Base-by-base conservation (phyloP, 306 rosid species). In the Luffa acutangula region DNA sequence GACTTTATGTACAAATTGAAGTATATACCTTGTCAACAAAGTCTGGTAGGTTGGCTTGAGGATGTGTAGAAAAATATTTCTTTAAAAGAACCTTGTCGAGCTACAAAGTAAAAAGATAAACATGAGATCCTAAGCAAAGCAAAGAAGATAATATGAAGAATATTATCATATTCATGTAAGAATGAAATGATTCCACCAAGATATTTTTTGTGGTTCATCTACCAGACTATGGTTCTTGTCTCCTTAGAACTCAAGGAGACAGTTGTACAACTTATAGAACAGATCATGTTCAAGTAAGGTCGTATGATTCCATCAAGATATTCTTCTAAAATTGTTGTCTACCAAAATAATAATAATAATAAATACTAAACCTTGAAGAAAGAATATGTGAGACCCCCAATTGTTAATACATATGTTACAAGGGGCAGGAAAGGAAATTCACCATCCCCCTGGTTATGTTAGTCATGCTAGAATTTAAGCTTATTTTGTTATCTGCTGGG, bases 1-100 rank as follows among this genome's bases (percentile, higher is more conserved):
- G 9, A 78, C 17, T 20, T 31, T 62, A 8, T 18, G 34, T 21
- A 4, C 34, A 31, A 45, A 63, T 64, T 18, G 45, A 36, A 65
- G 45, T 25, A 25, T 20, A 80, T 92, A 95, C 97, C 97, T 93
- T 91, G 69, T 95, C 99, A 59, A 86, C 82, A 87, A 93, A 95
- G 83, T 88, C 89, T 54, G 99, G 97, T 83, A 91, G 88, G 87
- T 91, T 76, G 60, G 84, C 87, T 33, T 69, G 76, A 64, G 62
- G 97, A 88, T 95, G 91, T 17, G 84, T 78, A 36, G 74, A 80
- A 79, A 95, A 95, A 86, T 87, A 93, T 82, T 89, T 91, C 88
- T 82, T 90, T 87, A 95, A 79, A 78, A 95, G 92, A 46, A 49
- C 80, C 86, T 91, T 90, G 92, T 95, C 99, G 80, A 95, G 97